Percentiles rank a stretch among this genome's conserved stretches.
Conservation (phyloP, 495 filamentous ascomycete genomes). For the Cercophora samala region DNA sequence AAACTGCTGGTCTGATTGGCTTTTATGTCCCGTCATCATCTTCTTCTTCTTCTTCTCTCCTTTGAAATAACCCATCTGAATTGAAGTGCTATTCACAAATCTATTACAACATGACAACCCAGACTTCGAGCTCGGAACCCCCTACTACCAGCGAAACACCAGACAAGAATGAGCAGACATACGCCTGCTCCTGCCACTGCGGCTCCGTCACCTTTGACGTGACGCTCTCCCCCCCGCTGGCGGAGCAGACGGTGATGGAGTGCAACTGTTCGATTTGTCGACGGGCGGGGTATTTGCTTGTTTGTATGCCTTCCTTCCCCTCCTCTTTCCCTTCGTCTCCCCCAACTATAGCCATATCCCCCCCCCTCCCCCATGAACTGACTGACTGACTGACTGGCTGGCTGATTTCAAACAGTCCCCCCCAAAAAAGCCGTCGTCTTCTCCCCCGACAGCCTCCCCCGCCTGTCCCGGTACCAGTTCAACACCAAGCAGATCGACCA, state of each 20-base stretch:
- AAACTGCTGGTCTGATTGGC: too few species aligned
- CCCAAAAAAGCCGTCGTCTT: neutral
- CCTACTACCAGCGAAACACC: neutral
- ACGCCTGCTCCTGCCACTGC: slow-evolving; percentile 34
- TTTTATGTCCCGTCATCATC: too few species aligned
- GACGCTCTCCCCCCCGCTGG: slow-evolving; percentile 30
- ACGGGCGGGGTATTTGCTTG: slow-evolving; percentile 32
- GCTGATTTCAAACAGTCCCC: neutral
- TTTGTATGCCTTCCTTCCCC: slow-evolving; percentile 26
- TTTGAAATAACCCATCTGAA: too few species aligned
- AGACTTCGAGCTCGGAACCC: too few species aligned
- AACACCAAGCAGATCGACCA: slow-evolving; percentile 34
- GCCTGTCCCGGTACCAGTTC: slow-evolving; percentile 29
- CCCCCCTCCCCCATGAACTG: slow-evolving; percentile 1
- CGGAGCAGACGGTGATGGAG: slow-evolving; percentile 27
- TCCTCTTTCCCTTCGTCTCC: neutral
- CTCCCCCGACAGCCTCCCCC: neutral
- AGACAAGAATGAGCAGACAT: slow-evolving; percentile 13
- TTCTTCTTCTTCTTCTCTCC: too few species aligned
- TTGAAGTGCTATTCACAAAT: too few species aligned
- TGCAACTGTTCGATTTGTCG: slow-evolving; percentile 35
- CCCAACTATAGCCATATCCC: too few species aligned
- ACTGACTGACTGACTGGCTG: too few species aligned
- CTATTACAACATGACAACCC: neutral
- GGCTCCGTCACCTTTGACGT: slow-evolving; percentile 34